Evolutionary conservation across 1,284 basidiomycete species (phyloP).

Genomic region (Athelia psychrophila): DNA sequence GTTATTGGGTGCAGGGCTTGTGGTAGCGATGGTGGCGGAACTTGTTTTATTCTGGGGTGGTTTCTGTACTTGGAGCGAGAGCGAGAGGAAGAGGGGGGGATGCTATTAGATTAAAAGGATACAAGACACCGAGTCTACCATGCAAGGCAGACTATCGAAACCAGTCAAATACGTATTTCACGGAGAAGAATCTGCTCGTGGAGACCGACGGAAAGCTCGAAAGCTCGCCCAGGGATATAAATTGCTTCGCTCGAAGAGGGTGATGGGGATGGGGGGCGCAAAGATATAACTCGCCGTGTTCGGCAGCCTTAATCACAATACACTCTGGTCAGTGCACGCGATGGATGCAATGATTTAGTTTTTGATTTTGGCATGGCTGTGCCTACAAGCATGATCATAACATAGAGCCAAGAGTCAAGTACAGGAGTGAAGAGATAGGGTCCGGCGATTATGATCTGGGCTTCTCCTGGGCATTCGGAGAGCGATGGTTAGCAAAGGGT

Average conservation of each 20-base stretch:
- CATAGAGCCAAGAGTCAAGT: conserved; percentile 22
- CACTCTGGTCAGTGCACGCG: too few relatives aligned
- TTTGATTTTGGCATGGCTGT: conserved; percentile 1
- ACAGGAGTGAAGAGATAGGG: conserved; percentile 12
- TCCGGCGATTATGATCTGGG: conserved; percentile 73
- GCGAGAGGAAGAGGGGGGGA: not conserved
- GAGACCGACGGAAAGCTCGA: not conserved
- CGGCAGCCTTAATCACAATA: too few relatives aligned
- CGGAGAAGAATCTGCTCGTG: not conserved
- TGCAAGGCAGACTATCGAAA: not conserved
- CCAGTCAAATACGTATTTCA: too few relatives aligned
- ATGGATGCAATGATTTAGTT: too few relatives aligned
- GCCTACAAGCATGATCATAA: conserved; percentile 39
- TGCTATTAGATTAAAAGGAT: not conserved
- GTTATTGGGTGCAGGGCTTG: too few relatives aligned
- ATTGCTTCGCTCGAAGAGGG: not conserved
- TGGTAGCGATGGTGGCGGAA: too few relatives aligned
- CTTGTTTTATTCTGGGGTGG: too few relatives aligned
- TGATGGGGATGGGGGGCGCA: not conserved
- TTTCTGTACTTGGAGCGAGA: not conserved
- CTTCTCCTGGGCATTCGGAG: conserved; percentile 70
- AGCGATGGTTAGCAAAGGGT: too few relatives aligned
- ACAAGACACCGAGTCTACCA: not conserved
- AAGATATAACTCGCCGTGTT: too few relatives aligned
- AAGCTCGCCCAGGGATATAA: not conserved